phyloP scores from a whole-genome alignment of 2,329 filamentous ascomycete species.

The Fusarium globosum region DNA sequence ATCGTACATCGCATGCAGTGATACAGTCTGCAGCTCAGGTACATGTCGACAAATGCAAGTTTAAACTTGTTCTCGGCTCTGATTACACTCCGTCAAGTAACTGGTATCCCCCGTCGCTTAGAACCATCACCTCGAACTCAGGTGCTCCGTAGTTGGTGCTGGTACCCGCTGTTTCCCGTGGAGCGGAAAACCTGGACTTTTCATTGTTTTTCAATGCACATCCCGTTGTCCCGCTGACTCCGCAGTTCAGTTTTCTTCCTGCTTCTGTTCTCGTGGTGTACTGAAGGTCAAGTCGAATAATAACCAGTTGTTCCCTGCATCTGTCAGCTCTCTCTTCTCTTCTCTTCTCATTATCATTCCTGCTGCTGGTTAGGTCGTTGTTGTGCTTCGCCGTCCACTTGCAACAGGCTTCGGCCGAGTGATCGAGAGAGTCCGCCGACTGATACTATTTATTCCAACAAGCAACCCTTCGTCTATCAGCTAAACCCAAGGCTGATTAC shows the following conservation, averaged over 20 bases:
- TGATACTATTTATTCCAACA: neutral
- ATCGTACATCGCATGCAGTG: constrained; percentile 31
- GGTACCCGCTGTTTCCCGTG: constrained; percentile 37
- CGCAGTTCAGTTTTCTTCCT: constrained; percentile 10
- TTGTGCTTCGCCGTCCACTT: constrained; percentile 16
- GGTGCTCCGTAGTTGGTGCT: neutral
- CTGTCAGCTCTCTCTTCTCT: constrained; percentile 14
- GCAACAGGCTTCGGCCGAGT: constrained; percentile 32
- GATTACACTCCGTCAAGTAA: constrained; percentile 5
- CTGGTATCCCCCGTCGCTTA: constrained; percentile 8
- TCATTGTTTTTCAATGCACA: constrained; percentile 43
- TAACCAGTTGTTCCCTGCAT: constrained; percentile 11
- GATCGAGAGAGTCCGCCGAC: constrained; percentile 23
- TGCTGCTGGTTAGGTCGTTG: constrained; percentile 11
- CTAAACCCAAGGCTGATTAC: neutral
- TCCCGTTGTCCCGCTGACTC: constrained; percentile 16
- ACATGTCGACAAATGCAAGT: constrained; percentile 22
- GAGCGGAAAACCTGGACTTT: constrained; percentile 34
- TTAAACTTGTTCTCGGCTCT: constrained; percentile 8
- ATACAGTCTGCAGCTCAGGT: constrained; percentile 26
- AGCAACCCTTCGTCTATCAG: neutral
- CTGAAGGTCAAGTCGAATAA: constrained; percentile 13
- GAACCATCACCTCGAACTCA: constrained; percentile 4
- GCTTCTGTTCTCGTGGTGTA: constrained; percentile 18
- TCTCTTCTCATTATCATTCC: constrained; percentile 10